Percentiles rank a stretch among this genome's conserved stretches.
These are phyloP conservation scores for Fusarium subglutinans DNA, from an alignment of 2,329 filamentous ascomycete genomes.

Conservation along the genomic window DNA sequence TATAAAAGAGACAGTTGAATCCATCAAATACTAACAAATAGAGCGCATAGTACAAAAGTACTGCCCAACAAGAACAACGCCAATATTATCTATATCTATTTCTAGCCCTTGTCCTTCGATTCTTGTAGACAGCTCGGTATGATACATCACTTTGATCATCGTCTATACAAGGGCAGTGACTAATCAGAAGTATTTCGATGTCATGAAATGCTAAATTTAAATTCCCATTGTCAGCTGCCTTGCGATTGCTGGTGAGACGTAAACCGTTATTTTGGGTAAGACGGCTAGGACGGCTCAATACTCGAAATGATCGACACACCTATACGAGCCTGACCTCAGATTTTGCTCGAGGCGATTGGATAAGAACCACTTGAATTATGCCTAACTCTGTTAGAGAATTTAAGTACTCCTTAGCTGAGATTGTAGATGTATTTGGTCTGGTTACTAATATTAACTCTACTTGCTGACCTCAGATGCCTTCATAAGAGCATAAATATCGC, in stretches of 20 bases:
- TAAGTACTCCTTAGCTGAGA: not conserved
- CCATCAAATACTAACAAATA: not conserved
- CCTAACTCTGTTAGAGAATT: not conserved
- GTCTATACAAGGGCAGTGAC: not conserved
- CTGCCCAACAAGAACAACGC: not conserved
- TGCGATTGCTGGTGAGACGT: not conserved
- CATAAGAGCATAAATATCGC: not conserved
- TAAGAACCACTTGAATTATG: not conserved
- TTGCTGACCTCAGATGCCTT: not conserved
- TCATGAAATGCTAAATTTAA: not conserved
- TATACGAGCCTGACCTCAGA: not conserved
- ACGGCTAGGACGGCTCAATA: not conserved
- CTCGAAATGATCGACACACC: not conserved
- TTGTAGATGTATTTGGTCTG: not conserved
- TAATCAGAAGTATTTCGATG: not conserved
- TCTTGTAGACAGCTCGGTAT: not conserved
- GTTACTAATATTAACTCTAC: not conserved
- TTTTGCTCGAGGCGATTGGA: not conserved
- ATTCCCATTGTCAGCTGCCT: not conserved
- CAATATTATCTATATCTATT: not conserved
- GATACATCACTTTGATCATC: not conserved
- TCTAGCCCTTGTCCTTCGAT: not conserved
- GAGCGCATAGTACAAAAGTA: fast-evolving
- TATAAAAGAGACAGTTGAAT: not conserved
- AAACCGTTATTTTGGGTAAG: not conserved